A percentile compares a stretch with the other conserved stretches of the same genome.
These are phyloP conservation scores for Paxillus rubicundulus DNA, from an alignment of 768 basidiomycete genomes.

Conservation along the genomic window DNA sequence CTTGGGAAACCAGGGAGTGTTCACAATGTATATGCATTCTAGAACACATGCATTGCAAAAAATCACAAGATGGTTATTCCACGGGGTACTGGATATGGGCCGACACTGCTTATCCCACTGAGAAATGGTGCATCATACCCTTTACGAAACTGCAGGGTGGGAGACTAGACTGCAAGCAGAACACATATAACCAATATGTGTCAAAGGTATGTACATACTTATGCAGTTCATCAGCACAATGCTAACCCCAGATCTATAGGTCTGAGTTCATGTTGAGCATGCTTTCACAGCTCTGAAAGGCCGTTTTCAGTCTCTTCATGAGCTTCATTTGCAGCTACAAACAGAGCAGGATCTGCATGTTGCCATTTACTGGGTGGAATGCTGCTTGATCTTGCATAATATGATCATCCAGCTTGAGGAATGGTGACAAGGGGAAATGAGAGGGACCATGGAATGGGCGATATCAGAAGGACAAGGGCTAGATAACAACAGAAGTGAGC, in stretches of 20 bases:
- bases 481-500: too few relatives aligned
- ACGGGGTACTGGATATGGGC: constrained; percentile 10
- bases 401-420: constrained; percentile 11
- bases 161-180: background rate
- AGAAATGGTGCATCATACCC: too few relatives aligned
- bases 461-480: too few relatives aligned
- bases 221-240: too few relatives aligned
- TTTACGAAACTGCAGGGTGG: constrained; percentile 2
- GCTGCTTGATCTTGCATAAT: constrained; percentile 10
- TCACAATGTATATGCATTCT: constrained; percentile 9
- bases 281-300: constrained; percentile 6
- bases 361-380: constrained; percentile 3
- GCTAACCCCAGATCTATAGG: background rate
- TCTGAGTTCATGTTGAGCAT: constrained; percentile 4
- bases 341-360: background rate
- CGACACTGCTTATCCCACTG: constrained; percentile 11
- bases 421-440: background rate
- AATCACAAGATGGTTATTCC: background rate
- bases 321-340: background rate
- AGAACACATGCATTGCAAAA: background rate
- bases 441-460: too few relatives aligned
- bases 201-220: too few relatives aligned
- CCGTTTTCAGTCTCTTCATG: constrained; percentile 4
- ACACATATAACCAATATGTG: constrained; percentile 1
- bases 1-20: constrained; percentile 11